Conservation (phyloP, 2,329 filamentous ascomycete species). For the Lachnellula willkommii region DNA sequence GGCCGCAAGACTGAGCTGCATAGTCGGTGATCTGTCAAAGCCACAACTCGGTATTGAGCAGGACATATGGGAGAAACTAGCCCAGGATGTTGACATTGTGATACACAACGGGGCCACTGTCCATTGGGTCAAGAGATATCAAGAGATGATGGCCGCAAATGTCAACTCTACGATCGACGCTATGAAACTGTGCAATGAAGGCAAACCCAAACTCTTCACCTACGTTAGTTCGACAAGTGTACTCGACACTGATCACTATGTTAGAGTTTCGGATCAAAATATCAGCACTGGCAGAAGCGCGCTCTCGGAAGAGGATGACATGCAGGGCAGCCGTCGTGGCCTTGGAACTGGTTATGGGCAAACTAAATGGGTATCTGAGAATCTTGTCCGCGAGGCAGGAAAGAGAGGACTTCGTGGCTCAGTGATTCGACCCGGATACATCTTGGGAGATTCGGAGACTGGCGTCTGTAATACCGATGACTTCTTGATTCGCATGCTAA, state of each 20-base stretch:
- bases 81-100: slow-evolving; percentile 61
- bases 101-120: slow-evolving; percentile 76
- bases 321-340: slow-evolving; percentile 69
- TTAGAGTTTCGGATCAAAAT: slow-evolving; percentile 63
- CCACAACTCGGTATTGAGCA: slow-evolving; percentile 66
- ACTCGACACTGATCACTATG: slow-evolving; percentile 77
- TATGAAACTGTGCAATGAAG: slow-evolving; percentile 68
- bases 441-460: slow-evolving; percentile 65
- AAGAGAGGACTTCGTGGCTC: slow-evolving; percentile 68
- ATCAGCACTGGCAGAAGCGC: slow-evolving; percentile 56
- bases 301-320: slow-evolving; percentile 70
- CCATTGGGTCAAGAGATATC: slow-evolving; percentile 77
- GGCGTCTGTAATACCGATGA: slow-evolving; percentile 80
- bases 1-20: slow-evolving; percentile 55
- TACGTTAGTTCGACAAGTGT: slow-evolving; percentile 81
- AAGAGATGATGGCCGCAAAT: slow-evolving; percentile 65
- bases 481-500: slow-evolving; percentile 80
- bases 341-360: slow-evolving; percentile 88
- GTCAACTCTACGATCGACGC: slow-evolving; percentile 76
- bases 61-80: slow-evolving; percentile 57
- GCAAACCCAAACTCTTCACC: slow-evolving; percentile 71
- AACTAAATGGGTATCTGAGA: slow-evolving; percentile 72
- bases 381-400: slow-evolving; percentile 73
- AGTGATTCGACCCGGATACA: slow-evolving; percentile 79
- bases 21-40: slow-evolving; percentile 68